Conservation (phyloP, 129 eudicot genomes). For the Tagetes erecta region DNA sequence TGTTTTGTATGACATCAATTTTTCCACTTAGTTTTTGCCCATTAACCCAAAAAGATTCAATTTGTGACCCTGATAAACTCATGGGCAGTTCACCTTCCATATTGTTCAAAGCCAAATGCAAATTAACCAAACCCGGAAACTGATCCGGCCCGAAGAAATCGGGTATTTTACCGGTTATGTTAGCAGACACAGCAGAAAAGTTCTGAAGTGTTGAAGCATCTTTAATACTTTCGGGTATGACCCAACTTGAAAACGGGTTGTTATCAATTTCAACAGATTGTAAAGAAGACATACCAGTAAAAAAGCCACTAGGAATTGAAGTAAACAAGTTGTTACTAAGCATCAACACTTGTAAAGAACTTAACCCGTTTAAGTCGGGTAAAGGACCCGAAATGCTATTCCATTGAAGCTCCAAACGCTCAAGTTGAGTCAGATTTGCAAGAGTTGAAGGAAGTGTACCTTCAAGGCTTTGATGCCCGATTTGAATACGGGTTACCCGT, state of each 20-base stretch:
- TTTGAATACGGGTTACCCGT: constrained; percentile 80
- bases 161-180: constrained; percentile 65
- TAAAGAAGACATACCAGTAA: constrained; percentile 63
- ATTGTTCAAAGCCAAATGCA: constrained; percentile 72
- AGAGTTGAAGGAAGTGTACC: constrained; percentile 73
- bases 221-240: constrained; percentile 64
- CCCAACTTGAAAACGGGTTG: constrained; percentile 80
- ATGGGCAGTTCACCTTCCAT: constrained; percentile 68
- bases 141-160: constrained; percentile 64
- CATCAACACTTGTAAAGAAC: constrained; percentile 66
- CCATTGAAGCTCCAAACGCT: constrained; percentile 79
- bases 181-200: constrained; percentile 81
- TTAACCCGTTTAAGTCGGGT: constrained; percentile 65
- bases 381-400: constrained; percentile 80
- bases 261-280: constrained; percentile 72
- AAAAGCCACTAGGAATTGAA: constrained; percentile 72
- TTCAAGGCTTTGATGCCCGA: constrained; percentile 63
- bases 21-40: constrained; percentile 77
- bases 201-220: constrained; percentile 71
- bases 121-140: constrained; percentile 67
- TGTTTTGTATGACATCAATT: constrained; percentile 74
- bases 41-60: constrained; percentile 86
- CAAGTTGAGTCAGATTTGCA: constrained; percentile 51
- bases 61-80: constrained; percentile 61
- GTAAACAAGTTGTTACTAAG: constrained; percentile 69